Conservation (phyloP, 345 rosid species). For the Rhodamnia rubescens region DNA sequence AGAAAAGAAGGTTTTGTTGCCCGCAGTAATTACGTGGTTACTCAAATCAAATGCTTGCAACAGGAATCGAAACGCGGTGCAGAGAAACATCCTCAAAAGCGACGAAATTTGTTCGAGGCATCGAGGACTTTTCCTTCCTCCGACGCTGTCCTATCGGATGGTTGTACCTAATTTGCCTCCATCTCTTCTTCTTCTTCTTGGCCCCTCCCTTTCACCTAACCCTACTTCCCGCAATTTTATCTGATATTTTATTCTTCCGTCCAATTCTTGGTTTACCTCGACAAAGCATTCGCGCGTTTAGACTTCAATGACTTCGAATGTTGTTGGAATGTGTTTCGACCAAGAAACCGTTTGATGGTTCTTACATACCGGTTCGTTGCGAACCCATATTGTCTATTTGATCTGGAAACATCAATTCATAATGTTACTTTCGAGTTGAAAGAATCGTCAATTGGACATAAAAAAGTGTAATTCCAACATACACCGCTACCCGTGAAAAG, state of each 20-base stretch:
- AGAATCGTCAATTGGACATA: too few species aligned
- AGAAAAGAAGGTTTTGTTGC: not conserved
- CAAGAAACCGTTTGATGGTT: not conserved
- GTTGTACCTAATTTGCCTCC: not conserved
- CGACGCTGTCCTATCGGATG: not conserved
- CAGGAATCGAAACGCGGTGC: not conserved
- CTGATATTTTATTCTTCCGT: too few species aligned
- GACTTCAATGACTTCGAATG: not conserved
- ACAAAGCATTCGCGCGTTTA: not conserved
- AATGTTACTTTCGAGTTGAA: too few species aligned
- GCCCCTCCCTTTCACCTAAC: not conserved
- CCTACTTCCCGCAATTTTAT: not conserved
- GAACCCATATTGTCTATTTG: too few species aligned
- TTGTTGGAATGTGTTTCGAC: too few species aligned
- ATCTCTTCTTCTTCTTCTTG: not conserved
- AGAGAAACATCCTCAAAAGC: not conserved
- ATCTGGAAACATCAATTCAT: too few species aligned
- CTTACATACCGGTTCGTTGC: not conserved
- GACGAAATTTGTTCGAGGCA: not conserved
- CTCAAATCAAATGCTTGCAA: not conserved
- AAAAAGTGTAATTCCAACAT: too few species aligned
- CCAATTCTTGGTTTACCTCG: not conserved
- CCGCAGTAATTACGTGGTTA: not conserved
- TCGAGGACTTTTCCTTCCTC: not conserved
- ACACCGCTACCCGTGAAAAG: not conserved